phyloP scores from a whole-genome alignment of 1,284 basidiomycete species.

The Chiua sp. region DNA sequence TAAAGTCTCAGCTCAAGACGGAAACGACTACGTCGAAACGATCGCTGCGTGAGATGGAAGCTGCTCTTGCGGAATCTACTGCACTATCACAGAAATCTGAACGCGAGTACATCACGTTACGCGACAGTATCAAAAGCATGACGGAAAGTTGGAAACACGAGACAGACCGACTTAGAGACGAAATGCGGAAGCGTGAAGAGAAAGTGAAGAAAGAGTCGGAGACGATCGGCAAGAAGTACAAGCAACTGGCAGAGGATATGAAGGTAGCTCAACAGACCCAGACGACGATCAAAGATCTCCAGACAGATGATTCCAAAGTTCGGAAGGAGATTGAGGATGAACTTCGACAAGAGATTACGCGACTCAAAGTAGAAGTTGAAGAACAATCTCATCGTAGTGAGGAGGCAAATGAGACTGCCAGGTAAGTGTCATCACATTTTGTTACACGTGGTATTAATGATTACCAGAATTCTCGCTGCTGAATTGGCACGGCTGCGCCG shows the following conservation, averaged over 20 bases:
- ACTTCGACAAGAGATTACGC: slow-evolving; percentile 54
- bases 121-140: slow-evolving; percentile 74
- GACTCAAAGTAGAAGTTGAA: slow-evolving; percentile 54
- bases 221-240: slow-evolving; percentile 67
- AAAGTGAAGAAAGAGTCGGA: slow-evolving; percentile 67
- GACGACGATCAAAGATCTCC: slow-evolving; percentile 44
- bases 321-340: slow-evolving; percentile 56
- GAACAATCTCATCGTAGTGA: slow-evolving; percentile 59
- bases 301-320: slow-evolving; percentile 44
- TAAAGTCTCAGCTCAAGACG: slow-evolving; percentile 73
- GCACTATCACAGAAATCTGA: slow-evolving; percentile 79
- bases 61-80: slow-evolving; percentile 69
- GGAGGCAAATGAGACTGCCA: slow-evolving; percentile 61
- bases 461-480: slow-evolving; percentile 54
- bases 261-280: slow-evolving; percentile 50
- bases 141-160: slow-evolving; percentile 73
- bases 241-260: slow-evolving; percentile 62
- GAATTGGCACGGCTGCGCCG: slow-evolving; percentile 70
- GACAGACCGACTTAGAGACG: slow-evolving; percentile 64
- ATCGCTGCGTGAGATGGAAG: slow-evolving; percentile 77
- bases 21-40: slow-evolving; percentile 77
- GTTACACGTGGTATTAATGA: background rate
- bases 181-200: slow-evolving; percentile 75
- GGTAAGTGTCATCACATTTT: slow-evolving; percentile 45
- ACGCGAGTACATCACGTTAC: slow-evolving; percentile 77